Conservation (phyloP, 2,329 filamentous ascomycete species). For the Penicillium italicum region DNA sequence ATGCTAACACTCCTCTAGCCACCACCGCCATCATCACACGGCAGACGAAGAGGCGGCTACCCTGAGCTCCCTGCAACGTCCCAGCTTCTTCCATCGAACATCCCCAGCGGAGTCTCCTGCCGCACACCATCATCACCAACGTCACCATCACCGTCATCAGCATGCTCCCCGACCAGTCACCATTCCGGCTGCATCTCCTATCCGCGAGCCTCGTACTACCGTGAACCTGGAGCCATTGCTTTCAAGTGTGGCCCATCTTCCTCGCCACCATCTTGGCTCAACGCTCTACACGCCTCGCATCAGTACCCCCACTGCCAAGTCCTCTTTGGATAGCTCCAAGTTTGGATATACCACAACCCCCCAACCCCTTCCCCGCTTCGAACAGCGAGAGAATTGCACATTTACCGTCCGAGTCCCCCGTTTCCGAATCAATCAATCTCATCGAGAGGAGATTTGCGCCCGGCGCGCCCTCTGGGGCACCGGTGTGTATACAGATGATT, state of each 20-base stretch:
- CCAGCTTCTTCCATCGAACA: constrained; percentile 29
- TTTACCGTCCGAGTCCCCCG: constrained; percentile 83
- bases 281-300: constrained; percentile 74
- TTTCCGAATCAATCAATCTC: constrained; percentile 65
- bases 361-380: constrained; percentile 70
- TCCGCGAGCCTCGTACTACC: constrained; percentile 59
- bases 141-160: constrained; percentile 46
- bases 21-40: constrained; percentile 56
- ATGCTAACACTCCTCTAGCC: constrained; percentile 30
- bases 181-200: constrained; percentile 32
- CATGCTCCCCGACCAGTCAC: constrained; percentile 28
- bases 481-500: constrained; percentile 93
- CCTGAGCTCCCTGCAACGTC: constrained; percentile 24
- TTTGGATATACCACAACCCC: constrained; percentile 60
- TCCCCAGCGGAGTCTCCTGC: constrained; percentile 27
- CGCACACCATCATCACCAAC: constrained; percentile 42
- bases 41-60: constrained; percentile 46
- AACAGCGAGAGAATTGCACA: constrained; percentile 81
- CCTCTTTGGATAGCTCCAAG: constrained; percentile 48
- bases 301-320: constrained; percentile 43
- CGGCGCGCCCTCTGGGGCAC: constrained; percentile 86
- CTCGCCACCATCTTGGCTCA: constrained; percentile 78
- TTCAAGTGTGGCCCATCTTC: constrained; percentile 65
- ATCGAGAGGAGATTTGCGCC: constrained; percentile 78
- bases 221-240: constrained; percentile 69